phyloP scores from a whole-genome alignment of 331 rosid species.

The Quercus tomentella region DNA sequence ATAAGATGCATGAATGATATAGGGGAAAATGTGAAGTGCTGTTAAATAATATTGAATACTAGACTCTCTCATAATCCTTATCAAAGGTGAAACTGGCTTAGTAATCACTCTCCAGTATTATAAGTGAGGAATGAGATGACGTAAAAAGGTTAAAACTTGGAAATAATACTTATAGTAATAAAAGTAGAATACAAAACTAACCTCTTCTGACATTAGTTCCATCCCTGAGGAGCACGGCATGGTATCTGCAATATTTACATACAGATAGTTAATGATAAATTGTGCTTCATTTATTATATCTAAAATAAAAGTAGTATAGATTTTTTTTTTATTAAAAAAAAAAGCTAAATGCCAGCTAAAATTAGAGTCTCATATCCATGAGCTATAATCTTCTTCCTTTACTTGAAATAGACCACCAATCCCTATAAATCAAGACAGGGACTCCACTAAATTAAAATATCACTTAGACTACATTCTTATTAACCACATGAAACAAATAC shows the following conservation, averaged over 20 bases:
- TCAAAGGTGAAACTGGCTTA: conserved; percentile 6
- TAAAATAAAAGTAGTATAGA: background rate
- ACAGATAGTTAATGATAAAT: conserved; percentile 9
- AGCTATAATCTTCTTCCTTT: background rate
- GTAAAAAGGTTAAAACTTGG: background rate
- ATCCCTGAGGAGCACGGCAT: conserved; percentile 60
- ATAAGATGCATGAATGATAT: background rate
- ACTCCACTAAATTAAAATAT: background rate
- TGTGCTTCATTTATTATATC: background rate
- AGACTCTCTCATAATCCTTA: background rate
- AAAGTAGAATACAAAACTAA: conserved; percentile 32
- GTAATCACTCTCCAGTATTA: background rate
- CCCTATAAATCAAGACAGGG: background rate
- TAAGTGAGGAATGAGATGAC: background rate
- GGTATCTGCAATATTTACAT: conserved; percentile 43
- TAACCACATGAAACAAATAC: background rate
- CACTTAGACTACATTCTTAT: background rate
- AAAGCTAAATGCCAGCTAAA: background rate
- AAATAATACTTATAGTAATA: background rate
- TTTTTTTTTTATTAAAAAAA: too few species aligned
- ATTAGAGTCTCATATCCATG: background rate
- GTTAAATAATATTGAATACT: background rate
- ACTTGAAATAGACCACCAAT: background rate
- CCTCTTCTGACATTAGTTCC: conserved; percentile 83
- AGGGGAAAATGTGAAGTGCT: background rate